phyloP scores from a whole-genome alignment of 2,329 filamentous ascomycete species.

The Akanthomyces uredinophilus region DNA sequence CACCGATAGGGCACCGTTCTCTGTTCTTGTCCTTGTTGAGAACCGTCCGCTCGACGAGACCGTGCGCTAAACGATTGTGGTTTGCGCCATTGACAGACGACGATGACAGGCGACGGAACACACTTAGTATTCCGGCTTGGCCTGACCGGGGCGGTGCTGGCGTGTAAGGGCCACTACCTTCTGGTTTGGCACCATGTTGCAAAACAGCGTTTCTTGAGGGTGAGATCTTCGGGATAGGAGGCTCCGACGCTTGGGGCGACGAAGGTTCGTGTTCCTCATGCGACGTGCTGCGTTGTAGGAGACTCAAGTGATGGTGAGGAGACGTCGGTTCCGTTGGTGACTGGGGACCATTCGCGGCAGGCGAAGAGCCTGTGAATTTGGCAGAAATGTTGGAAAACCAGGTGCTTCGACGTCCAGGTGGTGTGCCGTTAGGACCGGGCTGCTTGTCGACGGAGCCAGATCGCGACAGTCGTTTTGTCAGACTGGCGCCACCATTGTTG shows the following conservation, averaged over 20 bases:
- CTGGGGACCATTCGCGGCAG: constrained; percentile 27
- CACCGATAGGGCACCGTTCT: constrained; percentile 71
- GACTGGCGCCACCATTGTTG: constrained; percentile 22
- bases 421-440: constrained; percentile 25
- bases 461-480: constrained; percentile 25
- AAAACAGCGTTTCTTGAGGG: constrained; percentile 55
- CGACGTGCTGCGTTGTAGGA: constrained; percentile 22
- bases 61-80: constrained; percentile 43
- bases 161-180: constrained; percentile 62
- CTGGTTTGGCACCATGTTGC: constrained; percentile 48
- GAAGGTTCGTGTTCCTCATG: constrained; percentile 29
- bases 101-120: constrained; percentile 77
- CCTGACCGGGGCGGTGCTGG: constrained; percentile 67
- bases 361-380: constrained; percentile 69
- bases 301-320: constrained; percentile 12
- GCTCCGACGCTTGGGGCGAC: constrained; percentile 29
- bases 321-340: constrained; percentile 16
- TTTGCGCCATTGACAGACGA: constrained; percentile 31
- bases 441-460: constrained; percentile 34
- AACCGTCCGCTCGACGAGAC: constrained; percentile 71
- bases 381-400: constrained; percentile 94
- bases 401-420: constrained; percentile 60
- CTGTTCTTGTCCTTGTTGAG: constrained; percentile 81
- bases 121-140: constrained; percentile 70
- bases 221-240: constrained; percentile 43